phyloP scores from a whole-genome alignment of 352 stramenopile genomes.

The Stramenopiles sp. region DNA sequence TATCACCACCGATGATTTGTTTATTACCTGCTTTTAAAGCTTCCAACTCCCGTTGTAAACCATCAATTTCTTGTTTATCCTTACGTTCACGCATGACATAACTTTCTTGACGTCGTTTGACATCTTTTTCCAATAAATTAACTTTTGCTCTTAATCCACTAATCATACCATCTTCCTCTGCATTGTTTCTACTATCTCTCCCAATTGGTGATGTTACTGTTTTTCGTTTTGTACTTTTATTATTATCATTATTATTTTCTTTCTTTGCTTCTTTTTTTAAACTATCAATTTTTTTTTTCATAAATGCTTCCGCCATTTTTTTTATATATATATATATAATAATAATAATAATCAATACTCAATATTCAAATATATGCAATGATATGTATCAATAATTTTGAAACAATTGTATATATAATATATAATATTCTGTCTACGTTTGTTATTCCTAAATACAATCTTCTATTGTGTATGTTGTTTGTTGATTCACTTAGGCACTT shows the following conservation, averaged over 20 bases:
- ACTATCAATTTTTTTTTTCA: slow-evolving; percentile 31
- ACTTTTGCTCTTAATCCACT: slow-evolving; percentile 24
- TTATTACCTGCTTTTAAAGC: neutral
- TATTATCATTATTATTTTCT: slow-evolving; percentile 11
- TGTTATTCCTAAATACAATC: too few relatives aligned
- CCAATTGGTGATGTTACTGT: slow-evolving; percentile 19
- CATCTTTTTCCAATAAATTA: slow-evolving; percentile 42
- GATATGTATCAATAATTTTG: too few relatives aligned
- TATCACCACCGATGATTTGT: slow-evolving; percentile 20
- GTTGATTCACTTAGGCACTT: too few relatives aligned
- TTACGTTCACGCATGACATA: neutral
- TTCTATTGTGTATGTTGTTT: too few relatives aligned
- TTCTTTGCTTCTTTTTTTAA: slow-evolving; percentile 32
- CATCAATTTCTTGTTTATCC: neutral
- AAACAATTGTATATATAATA: too few relatives aligned
- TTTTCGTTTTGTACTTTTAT: slow-evolving; percentile 11
- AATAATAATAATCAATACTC: too few relatives aligned
- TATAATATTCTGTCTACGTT: too few relatives aligned
- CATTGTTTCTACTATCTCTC: slow-evolving; percentile 15
- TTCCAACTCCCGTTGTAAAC: neutral
- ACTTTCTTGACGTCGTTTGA: slow-evolving; percentile 17
- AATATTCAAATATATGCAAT: too few relatives aligned
- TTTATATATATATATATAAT: too few relatives aligned
- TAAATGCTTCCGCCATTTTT: neutral
- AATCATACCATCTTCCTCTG: slow-evolving; percentile 6